A percentile compares a stretch with the other conserved stretches of the same genome.
Conservation (phyloP, 805 yeast species). For the Metschnikowia lochheadii region DNA sequence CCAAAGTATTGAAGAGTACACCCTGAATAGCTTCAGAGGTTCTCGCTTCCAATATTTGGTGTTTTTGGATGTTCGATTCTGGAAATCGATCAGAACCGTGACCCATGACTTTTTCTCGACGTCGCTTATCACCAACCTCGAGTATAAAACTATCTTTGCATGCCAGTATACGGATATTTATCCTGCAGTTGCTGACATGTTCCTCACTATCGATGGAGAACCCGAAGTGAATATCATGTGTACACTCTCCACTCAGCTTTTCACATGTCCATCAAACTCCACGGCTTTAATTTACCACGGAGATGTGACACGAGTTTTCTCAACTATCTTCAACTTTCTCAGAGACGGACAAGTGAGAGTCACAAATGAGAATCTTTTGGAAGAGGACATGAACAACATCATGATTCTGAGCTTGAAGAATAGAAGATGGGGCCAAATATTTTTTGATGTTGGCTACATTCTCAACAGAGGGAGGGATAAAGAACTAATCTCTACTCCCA, state of each 20-base stretch:
- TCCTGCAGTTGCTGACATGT: conserved; percentile 68
- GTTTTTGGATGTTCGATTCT: conserved; percentile 66
- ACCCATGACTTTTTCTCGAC: conserved; percentile 65
- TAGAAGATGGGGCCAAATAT: conserved; percentile 72
- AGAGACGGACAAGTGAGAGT: conserved; percentile 46
- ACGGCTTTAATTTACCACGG: conserved; percentile 59
- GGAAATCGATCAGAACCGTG: conserved; percentile 56
- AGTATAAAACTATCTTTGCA: conserved; percentile 57
- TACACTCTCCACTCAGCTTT: conserved; percentile 75
- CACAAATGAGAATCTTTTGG: conserved; percentile 28
- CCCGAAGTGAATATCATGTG: conserved; percentile 78
- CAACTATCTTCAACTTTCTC: conserved; percentile 59
- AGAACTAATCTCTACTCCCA: conserved; percentile 40
- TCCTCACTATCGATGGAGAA: conserved; percentile 73
- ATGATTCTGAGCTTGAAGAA: conserved; percentile 47
- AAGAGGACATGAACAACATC: conserved; percentile 20
- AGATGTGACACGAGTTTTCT: conserved; percentile 57
- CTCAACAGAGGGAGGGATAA: conserved; percentile 64
- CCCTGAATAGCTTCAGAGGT: conserved; percentile 31
- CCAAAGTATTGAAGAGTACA: conserved; percentile 25
- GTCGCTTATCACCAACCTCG: conserved; percentile 56
- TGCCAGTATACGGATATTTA: conserved; percentile 81
- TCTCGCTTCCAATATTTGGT: conserved; percentile 57
- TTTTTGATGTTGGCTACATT: conserved; percentile 75
- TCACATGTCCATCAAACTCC: conserved; percentile 84